Evolutionary conservation across 192 early-diverging fungal species (phyloP).

Genomic region (Polychytrium aggregatum): DNA sequence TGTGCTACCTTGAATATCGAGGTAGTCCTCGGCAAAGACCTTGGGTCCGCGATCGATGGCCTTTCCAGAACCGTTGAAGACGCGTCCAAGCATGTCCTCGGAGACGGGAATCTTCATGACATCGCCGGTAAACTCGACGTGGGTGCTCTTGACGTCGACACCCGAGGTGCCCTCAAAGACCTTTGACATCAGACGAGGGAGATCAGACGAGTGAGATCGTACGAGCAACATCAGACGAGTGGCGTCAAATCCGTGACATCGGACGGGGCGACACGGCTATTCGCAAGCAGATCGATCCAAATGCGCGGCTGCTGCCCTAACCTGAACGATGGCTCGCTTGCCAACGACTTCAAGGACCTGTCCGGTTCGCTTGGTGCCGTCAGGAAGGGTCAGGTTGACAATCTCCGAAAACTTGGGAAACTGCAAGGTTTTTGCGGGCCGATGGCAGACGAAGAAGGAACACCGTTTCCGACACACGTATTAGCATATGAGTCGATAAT

Average conservation of each 20-base stretch:
- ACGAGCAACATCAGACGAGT: no score
- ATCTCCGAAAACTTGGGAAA: slow-evolving; percentile 97
- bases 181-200: slow-evolving; percentile 15
- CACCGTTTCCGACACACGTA: no score
- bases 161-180: slow-evolving; percentile 97
- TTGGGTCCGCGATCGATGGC: slow-evolving; percentile 98
- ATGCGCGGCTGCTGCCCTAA: slow-evolving; percentile 11
- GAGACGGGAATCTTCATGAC: slow-evolving; percentile 94
- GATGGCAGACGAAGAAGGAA: not conserved
- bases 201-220: not conserved
- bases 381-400: slow-evolving; percentile 91
- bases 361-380: slow-evolving; percentile 87
- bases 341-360: slow-evolving; percentile 97
- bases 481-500: not conserved
- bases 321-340: slow-evolving; percentile 91
- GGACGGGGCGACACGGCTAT: not conserved
- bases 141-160: slow-evolving; percentile 91
- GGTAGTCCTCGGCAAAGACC: slow-evolving; percentile 97
- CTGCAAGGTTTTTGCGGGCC: slow-evolving; percentile 24
- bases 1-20: slow-evolving; percentile 95
- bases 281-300: no score
- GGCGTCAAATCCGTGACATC: not conserved
- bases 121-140: slow-evolving; percentile 92
- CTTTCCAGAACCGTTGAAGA: slow-evolving; percentile 99
- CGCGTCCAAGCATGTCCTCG: slow-evolving; percentile 98